A percentile compares a stretch with the other conserved stretches of the same genome.
These are phyloP conservation scores for Debaryomyces sp. DNA, from an alignment of 1,139 yeast species.

Conservation along the genomic window DNA sequence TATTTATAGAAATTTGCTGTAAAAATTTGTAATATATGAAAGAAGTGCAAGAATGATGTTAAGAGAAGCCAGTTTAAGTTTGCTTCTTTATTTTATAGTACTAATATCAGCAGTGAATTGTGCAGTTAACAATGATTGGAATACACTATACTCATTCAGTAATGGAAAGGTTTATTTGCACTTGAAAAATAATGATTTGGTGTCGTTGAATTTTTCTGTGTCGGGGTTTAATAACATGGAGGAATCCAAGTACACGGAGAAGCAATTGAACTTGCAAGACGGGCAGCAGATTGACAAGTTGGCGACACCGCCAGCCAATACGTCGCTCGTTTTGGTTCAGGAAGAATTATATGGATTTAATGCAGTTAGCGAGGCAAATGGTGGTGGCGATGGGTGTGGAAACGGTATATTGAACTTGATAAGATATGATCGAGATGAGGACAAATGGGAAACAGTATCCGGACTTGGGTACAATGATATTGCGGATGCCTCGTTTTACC, in stretches of 20 bases:
- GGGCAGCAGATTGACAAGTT: conserved; percentile 26
- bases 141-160: conserved; percentile 38
- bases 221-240: conserved; percentile 26
- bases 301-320: conserved; percentile 34
- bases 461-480: conserved; percentile 25
- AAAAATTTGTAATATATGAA: not conserved
- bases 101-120: not conserved
- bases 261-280: conserved; percentile 18
- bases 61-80: not conserved
- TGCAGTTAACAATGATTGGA: conserved; percentile 22
- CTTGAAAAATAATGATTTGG: conserved; percentile 38
- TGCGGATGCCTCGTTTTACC: conserved; percentile 34
- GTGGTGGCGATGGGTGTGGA: conserved; percentile 29
- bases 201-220: conserved; percentile 38
- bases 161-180: conserved; percentile 40
- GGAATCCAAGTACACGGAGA: conserved; percentile 8
- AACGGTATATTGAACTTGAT: conserved; percentile 27
- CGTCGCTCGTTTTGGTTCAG: conserved; percentile 35
- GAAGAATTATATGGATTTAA: conserved; percentile 35
- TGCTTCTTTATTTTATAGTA: not conserved
- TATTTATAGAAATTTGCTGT: not conserved
- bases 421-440: conserved; percentile 21
- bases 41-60: not conserved
- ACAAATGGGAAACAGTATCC: conserved; percentile 27
- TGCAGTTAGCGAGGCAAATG: conserved; percentile 9